These are phyloP conservation scores for Thermomucor indicae-seudaticae DNA, from an alignment of 371 early-diverging fungal genomes.

Conservation along the genomic window DNA sequence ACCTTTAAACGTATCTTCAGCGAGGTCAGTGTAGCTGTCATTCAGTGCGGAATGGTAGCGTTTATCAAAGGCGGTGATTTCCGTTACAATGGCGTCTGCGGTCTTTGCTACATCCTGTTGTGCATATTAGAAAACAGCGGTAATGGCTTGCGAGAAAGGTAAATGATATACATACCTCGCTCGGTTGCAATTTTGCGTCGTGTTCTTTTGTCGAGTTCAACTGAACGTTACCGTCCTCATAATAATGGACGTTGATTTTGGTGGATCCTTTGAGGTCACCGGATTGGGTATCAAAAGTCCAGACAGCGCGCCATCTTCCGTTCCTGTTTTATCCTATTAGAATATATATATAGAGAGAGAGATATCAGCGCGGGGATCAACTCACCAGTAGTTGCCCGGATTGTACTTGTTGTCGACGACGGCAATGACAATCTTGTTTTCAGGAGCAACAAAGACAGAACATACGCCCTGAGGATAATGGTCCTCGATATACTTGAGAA, in stretches of 20 bases:
- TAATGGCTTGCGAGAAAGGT: neutral
- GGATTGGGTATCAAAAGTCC: slow-evolving; percentile 60
- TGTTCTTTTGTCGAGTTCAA: slow-evolving; percentile 72
- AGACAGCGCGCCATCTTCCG: slow-evolving; percentile 88
- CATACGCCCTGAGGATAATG: slow-evolving; percentile 78
- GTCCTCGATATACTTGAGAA: slow-evolving; percentile 59
- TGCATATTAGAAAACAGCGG: neutral
- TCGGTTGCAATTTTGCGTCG: slow-evolving; percentile 21
- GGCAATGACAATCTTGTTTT: slow-evolving; percentile 53
- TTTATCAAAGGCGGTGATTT: slow-evolving; percentile 70
- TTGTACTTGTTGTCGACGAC: slow-evolving; percentile 90
- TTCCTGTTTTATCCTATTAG: slow-evolving; percentile 53
- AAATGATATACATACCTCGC: slow-evolving; percentile 15
- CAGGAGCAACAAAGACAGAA: slow-evolving; percentile 58
- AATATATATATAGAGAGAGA: neutral
- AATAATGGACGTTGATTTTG: slow-evolving; percentile 90
- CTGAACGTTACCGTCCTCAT: slow-evolving; percentile 98
- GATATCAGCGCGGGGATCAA: no score
- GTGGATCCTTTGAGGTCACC: slow-evolving; percentile 66
- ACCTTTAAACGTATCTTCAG: slow-evolving; percentile 86
- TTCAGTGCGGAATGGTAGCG: slow-evolving; percentile 82
- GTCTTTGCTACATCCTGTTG: slow-evolving; percentile 42
- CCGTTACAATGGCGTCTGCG: slow-evolving; percentile 56
- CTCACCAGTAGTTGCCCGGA: slow-evolving; percentile 86
- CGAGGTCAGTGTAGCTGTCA: slow-evolving; percentile 73